Base-by-base conservation (phyloP, 495 filamentous ascomycete genomes). In the Penicillium crystallinum region DNA sequence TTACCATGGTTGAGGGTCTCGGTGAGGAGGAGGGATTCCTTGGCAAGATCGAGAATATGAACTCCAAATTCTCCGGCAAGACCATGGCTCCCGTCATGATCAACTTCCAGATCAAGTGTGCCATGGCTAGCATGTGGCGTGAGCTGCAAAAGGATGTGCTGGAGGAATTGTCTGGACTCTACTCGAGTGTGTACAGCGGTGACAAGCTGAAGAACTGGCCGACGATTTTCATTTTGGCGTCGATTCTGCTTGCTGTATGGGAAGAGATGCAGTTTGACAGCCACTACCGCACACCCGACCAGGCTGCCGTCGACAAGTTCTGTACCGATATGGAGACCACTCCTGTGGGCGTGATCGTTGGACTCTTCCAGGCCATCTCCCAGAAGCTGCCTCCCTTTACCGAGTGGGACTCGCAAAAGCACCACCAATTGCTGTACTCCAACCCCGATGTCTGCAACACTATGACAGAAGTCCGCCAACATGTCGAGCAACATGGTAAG, bases 191-290 rank as follows among this genome's bases (percentile, higher is more conserved):
- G 25, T 96, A 96, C 77, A 90, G 85, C 54, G 89, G 90, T 49
- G 91, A 96, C 57, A 89, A 91, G 62, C 77, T 95, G 31, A 96
- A 93, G 81, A 91, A 95, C 74, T 96, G 91, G 91, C 91, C 91
- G 6, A 96, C 90, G 7, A 96, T 96, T 66, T 96, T 96, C 77
- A 90, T 96, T 76, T 78, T 95, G 33, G 90, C 90, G 23, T 89
- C 87, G 6, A 90, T 96, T 52, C 79, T 96, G 10, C 76, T 96
- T 44, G 89, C 87, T 27, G 89, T 96, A 8, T 96, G 91, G 91
- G 91, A 96, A 68, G 86, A 95, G 75, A 96, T 96, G 82, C 91
- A 96, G 67, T 96, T 96, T 67, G 91, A 96, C 68, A 90, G 86
- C 77, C 87, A 93, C 66, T 96, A 96, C 76, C 87, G 90, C 38